Evolutionary conservation across 176 grass and related monocot species (phyloP), one percentile per base, ranked within the genome.

Genomic region (Aegilops bicornis): DNA sequence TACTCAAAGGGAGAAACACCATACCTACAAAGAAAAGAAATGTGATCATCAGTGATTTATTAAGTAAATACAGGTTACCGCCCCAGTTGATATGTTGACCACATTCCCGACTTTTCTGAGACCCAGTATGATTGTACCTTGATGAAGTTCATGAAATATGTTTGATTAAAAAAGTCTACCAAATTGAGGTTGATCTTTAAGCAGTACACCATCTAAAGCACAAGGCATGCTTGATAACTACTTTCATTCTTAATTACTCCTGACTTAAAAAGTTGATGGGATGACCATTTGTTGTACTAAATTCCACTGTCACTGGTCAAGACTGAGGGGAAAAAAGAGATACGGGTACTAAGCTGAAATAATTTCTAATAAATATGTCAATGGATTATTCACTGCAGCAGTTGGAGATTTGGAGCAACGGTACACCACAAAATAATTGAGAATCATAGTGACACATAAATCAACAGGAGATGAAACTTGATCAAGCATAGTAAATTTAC

Each of bases 1-100:
- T 97, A 92, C 74, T 97, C 92, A 50, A 99, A 99, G 37, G 97
- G 97, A 70, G 97, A 99, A 79, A 90, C 89, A 77, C 90, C 87
- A 19, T 97, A 97, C 92, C 97, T 97, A 60, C 10, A 73, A 86
- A 64, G 4, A 83, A 56, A 68, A 0, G 16, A 59, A 66, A 92
- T 58, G 10, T 78, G 63, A 64, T 31, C 87, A 85, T 77, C 63
- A 72, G 5, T 29, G 4, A 64, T 42, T 80, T 31, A 50, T 45
- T 10, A 1, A 80, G 50, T 20, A 66, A 30, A n/a, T 69, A 58
- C 16, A 61, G 29, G 5, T 54, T 81, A 76, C 3, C n/a, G 9
- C 60, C 56, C 0, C 33, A 40, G 61, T 64, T 31, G 20, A 68
- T 61, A 7, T n/a, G 25, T 40, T 29, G 11, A 54, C 12, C 4